Percentiles rank a stretch among this genome's conserved stretches.
Evolutionary conservation across 139 green algal genomes (phyloP).

Genomic region (Chlorella sp.): DNA sequence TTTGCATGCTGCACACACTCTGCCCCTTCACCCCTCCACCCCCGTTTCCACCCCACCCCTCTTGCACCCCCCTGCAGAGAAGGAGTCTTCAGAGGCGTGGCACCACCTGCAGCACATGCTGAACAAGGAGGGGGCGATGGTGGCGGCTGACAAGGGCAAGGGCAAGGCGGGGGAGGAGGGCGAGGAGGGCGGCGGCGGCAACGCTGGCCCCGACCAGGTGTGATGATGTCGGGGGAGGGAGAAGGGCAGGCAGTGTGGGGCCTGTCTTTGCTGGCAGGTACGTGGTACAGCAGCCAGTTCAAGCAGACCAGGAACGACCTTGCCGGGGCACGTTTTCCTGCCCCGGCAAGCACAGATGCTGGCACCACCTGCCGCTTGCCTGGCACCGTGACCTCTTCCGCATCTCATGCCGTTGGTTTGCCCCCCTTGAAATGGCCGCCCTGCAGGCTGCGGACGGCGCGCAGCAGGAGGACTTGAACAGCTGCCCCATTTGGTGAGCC

Average conservation of each 20-base stretch:
- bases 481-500: conserved; percentile 58
- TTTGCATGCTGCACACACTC: background rate
- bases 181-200: background rate
- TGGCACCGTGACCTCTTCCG: no score
- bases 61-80: background rate
- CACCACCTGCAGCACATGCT: conserved; percentile 42
- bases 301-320: no score
- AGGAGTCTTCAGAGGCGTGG: conserved; percentile 28
- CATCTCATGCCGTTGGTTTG: no score
- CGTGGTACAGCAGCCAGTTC: no score
- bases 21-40: background rate
- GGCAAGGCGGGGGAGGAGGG: conserved; percentile 7
- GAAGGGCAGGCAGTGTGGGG: no score
- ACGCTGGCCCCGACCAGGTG: background rate
- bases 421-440: background rate
- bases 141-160: conserved; percentile 31
- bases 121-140: conserved; percentile 33
- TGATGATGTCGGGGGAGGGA: background rate
- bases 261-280: no score
- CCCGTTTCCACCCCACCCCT: background rate
- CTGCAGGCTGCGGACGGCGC: background rate
- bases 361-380: no score
- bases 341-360: no score
- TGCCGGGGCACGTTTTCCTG: no score
- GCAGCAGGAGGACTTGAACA: conserved; percentile 33